Evolutionary conservation across 2,329 filamentous ascomycete genomes (phyloP), one percentile per base, ranked within the genome.

Genomic region (Karstenula rhodostoma): DNA sequence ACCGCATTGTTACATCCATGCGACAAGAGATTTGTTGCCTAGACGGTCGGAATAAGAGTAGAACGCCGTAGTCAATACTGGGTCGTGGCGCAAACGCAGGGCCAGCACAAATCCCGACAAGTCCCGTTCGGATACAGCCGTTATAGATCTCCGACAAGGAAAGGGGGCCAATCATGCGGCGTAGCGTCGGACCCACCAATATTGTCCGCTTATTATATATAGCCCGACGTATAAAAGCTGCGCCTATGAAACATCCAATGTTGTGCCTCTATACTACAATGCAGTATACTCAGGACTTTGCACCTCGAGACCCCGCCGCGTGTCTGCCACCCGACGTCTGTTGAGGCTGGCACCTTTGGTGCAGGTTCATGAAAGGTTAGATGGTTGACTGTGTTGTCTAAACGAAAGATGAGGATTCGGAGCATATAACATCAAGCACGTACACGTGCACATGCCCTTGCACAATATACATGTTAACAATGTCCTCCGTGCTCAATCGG

Each of bases 131-230:
- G 44, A n/a, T 29, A 3, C 44, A 29, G 44, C 23, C 44, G 44
- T 47, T 29, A 13, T 47, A 47, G 44, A 47, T 47, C 44, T 17
- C 44, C 44, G 44, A 27, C n/a, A 47, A 17, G 44, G 44, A 47
- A 47, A 47, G 27, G 44, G 44, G 44, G 44, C 44, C 44, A 29
- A 27, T 47, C 8, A 22, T 27, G n/a, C 10, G 29, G 29, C 29
- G 2, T 32, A 32, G 29, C 17, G 8, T 23, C 43, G 12, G 43
- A 4, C 23, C 44, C 44, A 27, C 44, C 15, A n/a, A n/a, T n/a
- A n/a, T n/a, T n/a, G 27, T 17, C 23, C 7, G 9, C 42, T 13
- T 6, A 19, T 1, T 40, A n/a, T 40, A 40, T 49, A 19, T 19
- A 48, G 15, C 13, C 27, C 15, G 23, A 10, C 44, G 8, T 47